Percentiles rank a stretch among this genome's conserved stretches.
Conservation (phyloP, 2,329 filamentous ascomycete genomes). For the Penicillium sp. region DNA sequence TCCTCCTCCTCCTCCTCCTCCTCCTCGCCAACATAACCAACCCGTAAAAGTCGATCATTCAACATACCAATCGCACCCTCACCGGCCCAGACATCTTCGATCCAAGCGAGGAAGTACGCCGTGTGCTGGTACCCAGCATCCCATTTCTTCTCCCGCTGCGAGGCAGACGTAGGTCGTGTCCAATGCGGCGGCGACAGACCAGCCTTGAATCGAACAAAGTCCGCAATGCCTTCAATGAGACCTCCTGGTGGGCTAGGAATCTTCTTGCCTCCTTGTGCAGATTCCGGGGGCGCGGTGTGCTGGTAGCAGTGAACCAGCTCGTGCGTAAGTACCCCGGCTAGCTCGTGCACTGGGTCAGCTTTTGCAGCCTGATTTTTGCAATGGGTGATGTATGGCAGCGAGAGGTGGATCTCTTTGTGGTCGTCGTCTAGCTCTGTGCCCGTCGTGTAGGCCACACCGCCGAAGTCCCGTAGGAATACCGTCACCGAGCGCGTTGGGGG, state of each 20-base stretch:
- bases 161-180: conserved; percentile 56
- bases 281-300: conserved; percentile 64
- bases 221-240: conserved; percentile 86
- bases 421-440: conserved; percentile 76
- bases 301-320: conserved; percentile 97
- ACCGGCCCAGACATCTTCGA: conserved; percentile 72
- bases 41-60: conserved; percentile 41
- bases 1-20: conserved; percentile 8
- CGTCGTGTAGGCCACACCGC: conserved; percentile 86
- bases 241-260: conserved; percentile 62
- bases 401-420: conserved; percentile 93
- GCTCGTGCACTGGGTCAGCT: conserved; percentile 56
- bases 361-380: conserved; percentile 23
- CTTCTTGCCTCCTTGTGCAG: conserved; percentile 18
- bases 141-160: conserved; percentile 66
- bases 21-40: conserved; percentile 37
- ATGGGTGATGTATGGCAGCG: conserved; percentile 68
- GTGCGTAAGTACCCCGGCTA: conserved; percentile 82
- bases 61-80: conserved; percentile 64
- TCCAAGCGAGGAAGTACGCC: conserved; percentile 84
- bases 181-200: conserved; percentile 80
- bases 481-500: conserved; percentile 82
- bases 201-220: conserved; percentile 82
- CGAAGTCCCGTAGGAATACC: conserved; percentile 75
- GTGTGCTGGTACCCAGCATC: conserved; percentile 89